Percentiles rank a stretch among this genome's conserved stretches.
phyloP scores from a whole-genome alignment of 208 protist genomes.

The Hexamita inflata region DNA sequence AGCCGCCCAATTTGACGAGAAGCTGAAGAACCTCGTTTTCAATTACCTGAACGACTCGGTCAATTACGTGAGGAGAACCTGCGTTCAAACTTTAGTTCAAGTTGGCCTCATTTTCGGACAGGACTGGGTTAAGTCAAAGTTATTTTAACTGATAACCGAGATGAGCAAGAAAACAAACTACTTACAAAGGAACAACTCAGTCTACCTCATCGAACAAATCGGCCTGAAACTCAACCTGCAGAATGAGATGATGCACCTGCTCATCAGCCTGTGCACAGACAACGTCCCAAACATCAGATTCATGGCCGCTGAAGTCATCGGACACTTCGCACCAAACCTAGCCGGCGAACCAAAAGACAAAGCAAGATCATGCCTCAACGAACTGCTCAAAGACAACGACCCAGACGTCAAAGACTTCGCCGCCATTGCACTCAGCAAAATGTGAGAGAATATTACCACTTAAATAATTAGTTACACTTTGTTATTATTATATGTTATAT shows the following conservation, averaged over 20 bases:
- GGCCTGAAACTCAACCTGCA: too few species aligned
- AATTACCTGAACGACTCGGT: constrained; percentile 12
- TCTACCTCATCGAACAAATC: background rate
- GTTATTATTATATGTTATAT: too few species aligned
- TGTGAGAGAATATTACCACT: too few species aligned
- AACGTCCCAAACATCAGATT: constrained; percentile 12
- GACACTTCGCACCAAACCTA: background rate
- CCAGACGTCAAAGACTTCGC: constrained; percentile 11
- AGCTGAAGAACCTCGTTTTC: background rate
- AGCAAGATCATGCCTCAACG: background rate
- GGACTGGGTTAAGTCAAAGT: background rate
- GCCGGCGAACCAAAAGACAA: background rate
- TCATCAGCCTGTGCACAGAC: background rate
- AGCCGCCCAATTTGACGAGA: constrained; percentile 1
- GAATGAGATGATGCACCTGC: background rate
- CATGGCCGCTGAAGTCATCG: constrained; percentile 9
- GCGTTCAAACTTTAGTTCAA: background rate
- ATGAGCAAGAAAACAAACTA: constrained; percentile 15
- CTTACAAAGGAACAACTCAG: constrained; percentile 7
- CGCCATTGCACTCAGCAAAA: background rate
- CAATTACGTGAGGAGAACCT: constrained; percentile 2
- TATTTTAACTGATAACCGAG: background rate
- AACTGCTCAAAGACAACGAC: background rate
- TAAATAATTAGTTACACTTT: too few species aligned
- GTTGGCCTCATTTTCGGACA: background rate